Evolutionary conservation across 129 eudicot species (phyloP).

Genomic region (Ambrosia artemisiifolia): DNA sequence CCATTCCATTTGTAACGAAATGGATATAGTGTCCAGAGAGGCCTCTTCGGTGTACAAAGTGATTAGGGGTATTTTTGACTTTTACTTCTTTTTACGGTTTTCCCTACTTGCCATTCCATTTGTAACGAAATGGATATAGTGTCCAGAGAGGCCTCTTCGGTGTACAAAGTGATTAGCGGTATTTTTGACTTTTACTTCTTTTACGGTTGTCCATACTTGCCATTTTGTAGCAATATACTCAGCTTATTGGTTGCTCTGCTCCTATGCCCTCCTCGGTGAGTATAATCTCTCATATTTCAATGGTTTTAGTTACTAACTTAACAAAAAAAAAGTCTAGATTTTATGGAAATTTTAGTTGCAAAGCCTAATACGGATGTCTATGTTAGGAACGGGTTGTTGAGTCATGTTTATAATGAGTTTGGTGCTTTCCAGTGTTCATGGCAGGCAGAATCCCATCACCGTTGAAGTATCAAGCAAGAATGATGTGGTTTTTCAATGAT

Average conservation of each 20-base stretch:
- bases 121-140: constrained; percentile 75
- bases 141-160: constrained; percentile 48
- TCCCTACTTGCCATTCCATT: constrained; percentile 53
- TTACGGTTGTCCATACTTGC: constrained; percentile 42
- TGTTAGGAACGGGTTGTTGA: no score
- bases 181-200: constrained; percentile 57
- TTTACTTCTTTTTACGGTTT: constrained; percentile 46
- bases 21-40: constrained; percentile 60
- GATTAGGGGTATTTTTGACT: constrained; percentile 63
- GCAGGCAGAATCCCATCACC: no score
- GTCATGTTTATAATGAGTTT: no score
- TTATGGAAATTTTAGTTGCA: no score
- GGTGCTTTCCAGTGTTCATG: no score
- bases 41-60: constrained; percentile 59
- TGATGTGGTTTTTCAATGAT: no score
- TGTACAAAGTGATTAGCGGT: constrained; percentile 72
- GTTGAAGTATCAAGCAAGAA: no score
- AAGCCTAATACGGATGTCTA: no score
- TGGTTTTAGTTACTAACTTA: no score
- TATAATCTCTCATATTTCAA: background rate
- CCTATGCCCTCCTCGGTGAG: constrained; percentile 82
- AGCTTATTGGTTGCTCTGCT: constrained; percentile 65
- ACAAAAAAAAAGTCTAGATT: no score
- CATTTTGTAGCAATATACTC: constrained; percentile 68
- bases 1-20: constrained; percentile 69